phyloP scores from a whole-genome alignment of 306 rosid species.

The Inga oerstediana region DNA sequence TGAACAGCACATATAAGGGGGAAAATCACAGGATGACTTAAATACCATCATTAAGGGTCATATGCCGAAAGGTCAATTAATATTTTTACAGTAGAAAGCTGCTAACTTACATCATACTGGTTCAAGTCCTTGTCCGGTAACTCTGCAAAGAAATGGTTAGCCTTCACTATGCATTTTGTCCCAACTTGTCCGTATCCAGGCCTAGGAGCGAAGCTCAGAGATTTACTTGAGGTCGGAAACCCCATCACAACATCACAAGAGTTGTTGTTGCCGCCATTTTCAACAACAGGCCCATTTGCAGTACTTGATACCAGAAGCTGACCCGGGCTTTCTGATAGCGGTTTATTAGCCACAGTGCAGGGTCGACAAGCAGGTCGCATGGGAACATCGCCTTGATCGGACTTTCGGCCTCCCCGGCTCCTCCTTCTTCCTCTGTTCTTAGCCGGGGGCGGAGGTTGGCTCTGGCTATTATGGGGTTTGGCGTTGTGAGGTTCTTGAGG shows the following conservation, averaged over 20 bases:
- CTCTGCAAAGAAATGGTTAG: conserved; percentile 97
- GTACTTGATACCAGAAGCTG: conserved; percentile 35
- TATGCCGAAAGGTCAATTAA: conserved; percentile 32
- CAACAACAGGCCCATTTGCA: conserved; percentile 43
- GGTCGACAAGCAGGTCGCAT: conserved; percentile 87
- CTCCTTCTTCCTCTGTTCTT: conserved; percentile 86
- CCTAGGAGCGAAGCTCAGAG: conserved; percentile 76
- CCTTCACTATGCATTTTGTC: conserved; percentile 89
- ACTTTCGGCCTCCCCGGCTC: conserved; percentile 79
- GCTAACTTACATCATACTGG: conserved; percentile 98
- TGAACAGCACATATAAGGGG: conserved; percentile 34
- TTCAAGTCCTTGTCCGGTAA: conserved; percentile 96
- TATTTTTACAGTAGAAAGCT: conserved; percentile 22
- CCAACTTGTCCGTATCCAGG: conserved; percentile 97
- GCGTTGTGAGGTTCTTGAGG: conserved; percentile 47
- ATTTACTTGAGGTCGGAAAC: conserved; percentile 82
- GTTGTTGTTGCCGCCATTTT: conserved; percentile 47
- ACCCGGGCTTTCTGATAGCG: conserved; percentile 30
- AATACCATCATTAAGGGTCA: conserved; percentile 50
- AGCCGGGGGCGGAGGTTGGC: conserved; percentile 58
- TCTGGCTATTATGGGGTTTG: conserved; percentile 47
- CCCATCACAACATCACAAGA: conserved; percentile 60
- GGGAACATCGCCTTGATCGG: conserved; percentile 78
- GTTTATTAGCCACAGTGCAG: conserved; percentile 54
- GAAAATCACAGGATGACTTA: conserved; percentile 48